Conservation (phyloP, 164 flowering plant species). For the Pachysandra terminalis region DNA sequence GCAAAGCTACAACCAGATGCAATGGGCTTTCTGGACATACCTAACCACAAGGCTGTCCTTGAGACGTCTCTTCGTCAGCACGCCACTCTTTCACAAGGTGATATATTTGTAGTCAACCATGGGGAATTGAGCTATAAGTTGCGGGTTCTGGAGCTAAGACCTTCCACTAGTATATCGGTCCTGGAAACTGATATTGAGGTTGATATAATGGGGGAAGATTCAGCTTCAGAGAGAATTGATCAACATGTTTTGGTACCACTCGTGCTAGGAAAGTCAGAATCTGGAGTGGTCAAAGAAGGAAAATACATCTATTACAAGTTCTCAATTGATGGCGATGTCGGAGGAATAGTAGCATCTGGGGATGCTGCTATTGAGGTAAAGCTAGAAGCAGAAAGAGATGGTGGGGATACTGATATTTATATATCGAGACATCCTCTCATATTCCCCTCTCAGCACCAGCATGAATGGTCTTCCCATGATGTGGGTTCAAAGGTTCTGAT, state of each 20-base stretch:
- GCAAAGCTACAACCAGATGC: conserved; percentile 74
- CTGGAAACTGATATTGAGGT: conserved; percentile 96
- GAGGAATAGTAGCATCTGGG: conserved; percentile 45
- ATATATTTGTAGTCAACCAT: conserved; percentile 63
- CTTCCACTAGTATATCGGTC: conserved; percentile 84
- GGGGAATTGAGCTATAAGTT: conserved; percentile 64
- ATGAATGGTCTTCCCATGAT: conserved; percentile 94
- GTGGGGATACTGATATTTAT: conserved; percentile 85
- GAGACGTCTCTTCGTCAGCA: conserved; percentile 94
- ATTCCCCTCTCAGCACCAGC: conserved; percentile 83
- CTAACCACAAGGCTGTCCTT: conserved; percentile 92
- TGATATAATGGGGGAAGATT: conserved; percentile 68
- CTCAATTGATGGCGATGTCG: conserved; percentile 41
- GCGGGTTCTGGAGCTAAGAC: conserved; percentile 80
- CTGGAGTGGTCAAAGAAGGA: conserved; percentile 74
- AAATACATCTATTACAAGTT: conserved; percentile 78
- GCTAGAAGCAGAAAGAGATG: conserved; percentile 50
- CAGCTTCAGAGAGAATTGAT: conserved; percentile 30
- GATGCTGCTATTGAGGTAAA: conserved; percentile 53
- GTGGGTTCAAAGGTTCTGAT: conserved; percentile 79
- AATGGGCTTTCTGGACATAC: conserved; percentile 78
- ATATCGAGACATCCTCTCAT: conserved; percentile 80
- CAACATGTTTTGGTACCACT: conserved; percentile 57
- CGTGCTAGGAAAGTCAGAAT: conserved; percentile 54
- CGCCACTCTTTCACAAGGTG: conserved; percentile 88